phyloP scores from a whole-genome alignment of 2,329 filamentous ascomycete genomes.

The Botrytis medusae region DNA sequence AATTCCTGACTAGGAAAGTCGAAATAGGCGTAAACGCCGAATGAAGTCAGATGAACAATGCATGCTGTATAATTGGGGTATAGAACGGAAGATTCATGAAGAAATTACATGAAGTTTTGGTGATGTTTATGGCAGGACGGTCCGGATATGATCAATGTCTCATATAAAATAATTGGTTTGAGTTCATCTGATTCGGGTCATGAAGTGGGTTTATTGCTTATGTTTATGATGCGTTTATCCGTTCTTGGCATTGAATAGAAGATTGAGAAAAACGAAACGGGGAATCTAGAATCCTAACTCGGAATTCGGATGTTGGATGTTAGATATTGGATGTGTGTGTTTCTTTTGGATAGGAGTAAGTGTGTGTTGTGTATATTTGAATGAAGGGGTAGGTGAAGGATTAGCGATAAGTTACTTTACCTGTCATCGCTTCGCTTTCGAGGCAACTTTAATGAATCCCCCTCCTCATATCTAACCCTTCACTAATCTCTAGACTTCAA shows the following conservation, averaged over 20 bases:
- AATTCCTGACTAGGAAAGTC: not conserved
- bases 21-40: not conserved
- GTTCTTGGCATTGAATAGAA: conserved; percentile 11
- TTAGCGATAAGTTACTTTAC: not conserved
- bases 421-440: not conserved
- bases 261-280: not conserved
- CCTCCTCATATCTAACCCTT: not conserved
- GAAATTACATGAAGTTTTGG: conserved; percentile 9
- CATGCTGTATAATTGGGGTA: conserved; percentile 3
- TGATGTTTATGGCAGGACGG: conserved; percentile 22
- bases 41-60: conserved; percentile 15
- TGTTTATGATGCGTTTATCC: conserved; percentile 16
- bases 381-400: conserved; percentile 5
- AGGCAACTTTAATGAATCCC: not conserved
- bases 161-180: conserved; percentile 17
- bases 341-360: not conserved
- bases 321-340: not conserved
- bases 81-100: conserved; percentile 5
- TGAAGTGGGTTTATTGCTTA: not conserved
- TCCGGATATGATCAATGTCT: conserved; percentile 21
- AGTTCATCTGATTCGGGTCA: conserved; percentile 14
- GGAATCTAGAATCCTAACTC: not conserved
- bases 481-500: not conserved
- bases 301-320: not conserved
- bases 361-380: not conserved